These are phyloP conservation scores for Boehmeria nivea DNA, from an alignment of 306 rosid genomes.

Conservation along the genomic window DNA sequence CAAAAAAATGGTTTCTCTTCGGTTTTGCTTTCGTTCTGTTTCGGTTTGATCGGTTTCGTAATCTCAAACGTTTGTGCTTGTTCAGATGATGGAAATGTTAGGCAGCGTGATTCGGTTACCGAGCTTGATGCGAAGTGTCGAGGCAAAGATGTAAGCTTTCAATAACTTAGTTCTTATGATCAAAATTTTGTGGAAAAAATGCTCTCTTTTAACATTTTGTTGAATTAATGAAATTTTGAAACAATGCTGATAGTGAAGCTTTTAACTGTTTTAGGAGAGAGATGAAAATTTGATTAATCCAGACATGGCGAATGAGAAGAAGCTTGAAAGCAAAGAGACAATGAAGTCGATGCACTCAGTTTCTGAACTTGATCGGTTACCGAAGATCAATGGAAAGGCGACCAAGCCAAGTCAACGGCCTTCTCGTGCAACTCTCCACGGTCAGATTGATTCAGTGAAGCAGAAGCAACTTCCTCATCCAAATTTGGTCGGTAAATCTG, in stretches of 20 bases:
- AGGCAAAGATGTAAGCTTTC: slow-evolving; percentile 42
- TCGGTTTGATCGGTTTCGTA: no score
- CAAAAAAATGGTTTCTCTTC: no score
- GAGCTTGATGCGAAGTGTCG: slow-evolving; percentile 30
- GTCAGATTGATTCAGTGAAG: slow-evolving; percentile 5
- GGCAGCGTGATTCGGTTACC: slow-evolving; percentile 25
- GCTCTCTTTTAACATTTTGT: not conserved
- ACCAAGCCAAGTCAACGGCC: slow-evolving; percentile 18
- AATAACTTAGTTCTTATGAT: not conserved
- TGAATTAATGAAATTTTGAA: not conserved
- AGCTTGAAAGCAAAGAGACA: slow-evolving; percentile 18
- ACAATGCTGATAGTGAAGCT: slow-evolving; percentile 6
- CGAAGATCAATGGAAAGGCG: slow-evolving; percentile 21
- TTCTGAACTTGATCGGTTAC: no score
- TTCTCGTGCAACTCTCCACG: not conserved
- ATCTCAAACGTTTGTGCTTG: not conserved
- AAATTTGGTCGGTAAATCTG: slow-evolving; percentile 16
- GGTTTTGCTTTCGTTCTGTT: no score
- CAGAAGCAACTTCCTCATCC: slow-evolving; percentile 16
- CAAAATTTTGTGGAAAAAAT: not conserved
- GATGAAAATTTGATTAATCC: slow-evolving; percentile 7
- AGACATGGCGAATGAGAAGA: slow-evolving; percentile 10
- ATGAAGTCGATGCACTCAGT: slow-evolving; percentile 6
- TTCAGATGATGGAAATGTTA: slow-evolving; percentile 39
- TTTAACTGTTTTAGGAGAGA: slow-evolving; percentile 21